Evolutionary conservation across 345 rosid species (phyloP).

Genomic region (Citrus trifoliata): DNA sequence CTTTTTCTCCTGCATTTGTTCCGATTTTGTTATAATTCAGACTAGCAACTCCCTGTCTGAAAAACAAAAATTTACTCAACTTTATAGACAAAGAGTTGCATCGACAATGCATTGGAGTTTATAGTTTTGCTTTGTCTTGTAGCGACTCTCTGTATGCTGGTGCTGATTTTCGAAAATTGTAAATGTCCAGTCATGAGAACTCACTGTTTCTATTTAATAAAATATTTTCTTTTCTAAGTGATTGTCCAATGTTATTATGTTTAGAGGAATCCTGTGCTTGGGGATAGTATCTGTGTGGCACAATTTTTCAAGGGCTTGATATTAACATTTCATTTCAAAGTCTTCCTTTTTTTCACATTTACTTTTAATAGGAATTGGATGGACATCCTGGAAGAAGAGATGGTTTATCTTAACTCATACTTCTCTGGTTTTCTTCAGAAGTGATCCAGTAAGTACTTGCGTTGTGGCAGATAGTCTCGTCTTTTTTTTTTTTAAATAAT

Average conservation of each 20-base stretch:
- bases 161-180: too few relatives aligned
- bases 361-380: conserved; percentile 55
- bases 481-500: background rate
- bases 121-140: too few relatives aligned
- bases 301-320: background rate
- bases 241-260: background rate
- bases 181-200: background rate
- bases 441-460: conserved; percentile 59
- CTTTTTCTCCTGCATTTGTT: background rate
- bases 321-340: background rate
- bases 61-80: background rate
- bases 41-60: background rate
- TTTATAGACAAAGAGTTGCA: background rate
- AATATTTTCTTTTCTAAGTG: background rate
- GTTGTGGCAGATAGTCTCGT: conserved; percentile 1
- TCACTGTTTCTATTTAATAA: background rate
- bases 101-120: background rate
- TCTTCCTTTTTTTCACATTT: background rate
- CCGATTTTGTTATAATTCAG: background rate
- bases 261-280: background rate
- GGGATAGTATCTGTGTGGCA: background rate
- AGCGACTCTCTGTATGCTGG: background rate
- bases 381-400: conserved; percentile 84
- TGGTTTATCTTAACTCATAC: conserved; percentile 72
- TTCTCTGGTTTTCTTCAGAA: conserved; percentile 75